Evolutionary conservation across 2,329 filamentous ascomycete species (phyloP).

Genomic region (Ceratocystis huliohia): DNA sequence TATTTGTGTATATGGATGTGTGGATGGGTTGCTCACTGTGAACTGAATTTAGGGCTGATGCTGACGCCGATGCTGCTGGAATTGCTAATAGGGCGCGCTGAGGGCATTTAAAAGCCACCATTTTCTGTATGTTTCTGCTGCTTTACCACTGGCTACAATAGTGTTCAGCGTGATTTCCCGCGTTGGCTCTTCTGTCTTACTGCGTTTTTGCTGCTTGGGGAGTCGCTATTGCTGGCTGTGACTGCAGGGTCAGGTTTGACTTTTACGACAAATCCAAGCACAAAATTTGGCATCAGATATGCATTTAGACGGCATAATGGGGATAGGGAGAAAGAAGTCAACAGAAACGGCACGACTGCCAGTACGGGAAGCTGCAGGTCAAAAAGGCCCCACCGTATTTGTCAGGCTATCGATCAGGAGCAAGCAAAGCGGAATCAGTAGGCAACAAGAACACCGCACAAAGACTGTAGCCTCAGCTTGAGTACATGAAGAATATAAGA

Average conservation of each 20-base stretch:
- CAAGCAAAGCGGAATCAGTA: not conserved
- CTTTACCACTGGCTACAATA: not conserved
- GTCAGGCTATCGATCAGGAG: not conserved
- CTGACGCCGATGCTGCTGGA: not conserved
- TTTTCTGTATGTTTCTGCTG: not conserved
- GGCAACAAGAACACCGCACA: not conserved
- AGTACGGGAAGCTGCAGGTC: not conserved
- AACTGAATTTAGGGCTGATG: constrained; percentile 10
- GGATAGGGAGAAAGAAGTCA: not conserved
- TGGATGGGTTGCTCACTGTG: constrained; percentile 6
- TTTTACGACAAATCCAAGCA: not conserved
- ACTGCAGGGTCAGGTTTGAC: not conserved
- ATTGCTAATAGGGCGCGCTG: not conserved
- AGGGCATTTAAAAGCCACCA: not conserved
- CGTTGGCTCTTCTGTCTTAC: not conserved
- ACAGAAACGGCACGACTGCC: not conserved
- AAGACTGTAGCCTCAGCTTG: not conserved
- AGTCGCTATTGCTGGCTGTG: not conserved
- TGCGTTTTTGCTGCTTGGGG: not conserved
- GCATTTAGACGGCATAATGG: constrained; percentile 1
- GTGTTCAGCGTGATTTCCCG: not conserved
- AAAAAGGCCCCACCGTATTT: not conserved
- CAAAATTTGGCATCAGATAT: constrained; percentile 5
- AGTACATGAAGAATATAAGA: not conserved
- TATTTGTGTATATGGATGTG: not conserved